phyloP scores from a whole-genome alignment of 805 yeast genomes.

The Myxozyma vanderwaltii region DNA sequence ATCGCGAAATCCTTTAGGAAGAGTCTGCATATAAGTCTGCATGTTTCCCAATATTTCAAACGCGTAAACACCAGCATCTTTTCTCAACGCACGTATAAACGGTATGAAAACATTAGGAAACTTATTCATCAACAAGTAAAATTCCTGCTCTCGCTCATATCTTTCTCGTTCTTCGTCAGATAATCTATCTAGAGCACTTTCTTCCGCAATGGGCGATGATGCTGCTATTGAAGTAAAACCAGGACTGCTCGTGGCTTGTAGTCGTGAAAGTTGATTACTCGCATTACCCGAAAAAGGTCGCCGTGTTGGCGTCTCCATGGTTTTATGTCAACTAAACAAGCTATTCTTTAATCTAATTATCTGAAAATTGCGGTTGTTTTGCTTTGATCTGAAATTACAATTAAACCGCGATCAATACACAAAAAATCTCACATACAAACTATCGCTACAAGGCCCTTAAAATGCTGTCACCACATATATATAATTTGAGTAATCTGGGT shows the following conservation, averaged over 20 bases:
- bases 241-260: background rate
- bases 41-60: constrained; percentile 60
- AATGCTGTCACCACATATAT: too few relatives aligned
- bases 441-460: too few relatives aligned
- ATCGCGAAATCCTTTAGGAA: constrained; percentile 46
- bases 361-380: too few relatives aligned
- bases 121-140: constrained; percentile 45
- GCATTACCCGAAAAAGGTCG: background rate
- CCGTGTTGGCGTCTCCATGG: constrained; percentile 15
- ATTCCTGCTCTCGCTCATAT: constrained; percentile 2
- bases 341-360: too few relatives aligned
- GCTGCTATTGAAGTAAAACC: background rate
- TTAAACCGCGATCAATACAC: too few relatives aligned
- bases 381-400: too few relatives aligned
- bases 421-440: too few relatives aligned
- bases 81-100: constrained; percentile 59
- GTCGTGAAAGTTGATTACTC: background rate
- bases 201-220: background rate
- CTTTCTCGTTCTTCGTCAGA: background rate
- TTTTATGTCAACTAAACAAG: background rate
- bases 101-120: constrained; percentile 67
- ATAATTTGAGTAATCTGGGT: too few relatives aligned
- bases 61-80: constrained; percentile 60
- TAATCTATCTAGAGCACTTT: background rate
- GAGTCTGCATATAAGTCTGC: constrained; percentile 60